Conservation (phyloP, 208 protist genomes). For the Wallacemonas sp. region DNA sequence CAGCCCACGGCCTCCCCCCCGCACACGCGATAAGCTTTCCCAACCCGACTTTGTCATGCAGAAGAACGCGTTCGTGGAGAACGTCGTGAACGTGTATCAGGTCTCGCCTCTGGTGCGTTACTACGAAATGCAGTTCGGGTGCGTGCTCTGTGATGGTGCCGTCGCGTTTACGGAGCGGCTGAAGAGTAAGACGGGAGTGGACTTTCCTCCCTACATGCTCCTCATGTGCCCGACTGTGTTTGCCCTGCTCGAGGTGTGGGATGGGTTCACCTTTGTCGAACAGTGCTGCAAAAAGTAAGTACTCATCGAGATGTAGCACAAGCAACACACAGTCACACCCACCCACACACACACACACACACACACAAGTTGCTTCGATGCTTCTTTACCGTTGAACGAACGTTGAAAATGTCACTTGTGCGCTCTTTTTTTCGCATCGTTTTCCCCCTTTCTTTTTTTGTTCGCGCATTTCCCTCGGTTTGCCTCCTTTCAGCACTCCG, state of each 20-base stretch:
- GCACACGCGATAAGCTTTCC: not conserved
- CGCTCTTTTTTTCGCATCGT: not conserved
- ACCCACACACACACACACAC: too few relatives aligned
- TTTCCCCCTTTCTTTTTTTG: slow-evolving; percentile 6
- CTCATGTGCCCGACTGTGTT: slow-evolving; percentile 79
- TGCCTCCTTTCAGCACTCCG: too few relatives aligned
- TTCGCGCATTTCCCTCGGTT: too few relatives aligned
- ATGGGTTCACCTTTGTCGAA: slow-evolving; percentile 72
- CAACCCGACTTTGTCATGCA: slow-evolving; percentile 32
- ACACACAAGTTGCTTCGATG: too few relatives aligned
- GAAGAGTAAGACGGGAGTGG: slow-evolving; percentile 41
- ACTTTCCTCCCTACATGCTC: slow-evolving; percentile 68
- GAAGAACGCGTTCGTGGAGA: slow-evolving; percentile 30
- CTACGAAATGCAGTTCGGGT: slow-evolving; percentile 78
- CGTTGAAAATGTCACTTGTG: too few relatives aligned
- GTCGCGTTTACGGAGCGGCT: slow-evolving; percentile 54
- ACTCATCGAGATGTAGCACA: too few relatives aligned
- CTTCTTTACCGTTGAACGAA: too few relatives aligned
- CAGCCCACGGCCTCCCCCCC: not conserved
- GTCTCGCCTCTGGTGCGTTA: slow-evolving; percentile 63
- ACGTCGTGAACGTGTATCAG: slow-evolving; percentile 66
- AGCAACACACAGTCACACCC: too few relatives aligned
- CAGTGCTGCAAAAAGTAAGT: slow-evolving; percentile 20
- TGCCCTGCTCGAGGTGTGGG: slow-evolving; percentile 73
- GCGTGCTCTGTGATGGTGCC: slow-evolving; percentile 50